Evolutionary conservation across 139 green algal genomes (phyloP).

Genomic region (Astrephomene gubernaculifera): DNA sequence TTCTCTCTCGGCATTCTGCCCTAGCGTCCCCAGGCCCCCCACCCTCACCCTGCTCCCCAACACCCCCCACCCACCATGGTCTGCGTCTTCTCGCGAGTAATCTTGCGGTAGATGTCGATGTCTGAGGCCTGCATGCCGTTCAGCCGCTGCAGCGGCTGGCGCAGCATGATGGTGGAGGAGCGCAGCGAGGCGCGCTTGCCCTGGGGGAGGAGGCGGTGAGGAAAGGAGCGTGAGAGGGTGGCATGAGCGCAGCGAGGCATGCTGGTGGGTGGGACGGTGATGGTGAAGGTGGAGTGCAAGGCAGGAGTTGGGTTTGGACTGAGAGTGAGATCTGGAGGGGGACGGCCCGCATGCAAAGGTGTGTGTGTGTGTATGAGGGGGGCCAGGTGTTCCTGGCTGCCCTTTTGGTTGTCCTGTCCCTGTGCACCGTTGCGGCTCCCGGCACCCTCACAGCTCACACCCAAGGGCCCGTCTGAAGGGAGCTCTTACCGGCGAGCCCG

Average conservation of each 20-base stretch:
- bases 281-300: neutral
- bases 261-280: neutral
- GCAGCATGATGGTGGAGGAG: slow-evolving; percentile 97
- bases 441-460: too few relatives aligned
- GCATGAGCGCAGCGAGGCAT: too few relatives aligned
- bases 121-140: slow-evolving; percentile 94
- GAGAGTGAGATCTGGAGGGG: neutral
- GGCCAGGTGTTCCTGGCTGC: neutral
- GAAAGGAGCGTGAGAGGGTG: too few relatives aligned
- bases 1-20: too few relatives aligned
- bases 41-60: neutral
- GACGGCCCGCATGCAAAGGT: neutral
- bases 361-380: neutral
- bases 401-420: neutral
- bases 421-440: too few relatives aligned
- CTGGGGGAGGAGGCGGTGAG: slow-evolving; percentile 57
- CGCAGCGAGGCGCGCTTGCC: slow-evolving; percentile 94
- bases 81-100: slow-evolving; percentile 89
- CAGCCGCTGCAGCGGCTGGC: slow-evolving; percentile 94
- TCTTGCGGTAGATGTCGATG: slow-evolving; percentile 97
- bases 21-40: too few relatives aligned
- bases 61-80: slow-evolving; percentile 78
- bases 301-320: neutral
- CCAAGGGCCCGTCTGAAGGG: too few relatives aligned
- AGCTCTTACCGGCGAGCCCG: slow-evolving; percentile 79